A percentile compares a stretch with the other conserved stretches of the same genome.
Conservation (phyloP, 805 yeast species). For the Pichia nakasei region DNA sequence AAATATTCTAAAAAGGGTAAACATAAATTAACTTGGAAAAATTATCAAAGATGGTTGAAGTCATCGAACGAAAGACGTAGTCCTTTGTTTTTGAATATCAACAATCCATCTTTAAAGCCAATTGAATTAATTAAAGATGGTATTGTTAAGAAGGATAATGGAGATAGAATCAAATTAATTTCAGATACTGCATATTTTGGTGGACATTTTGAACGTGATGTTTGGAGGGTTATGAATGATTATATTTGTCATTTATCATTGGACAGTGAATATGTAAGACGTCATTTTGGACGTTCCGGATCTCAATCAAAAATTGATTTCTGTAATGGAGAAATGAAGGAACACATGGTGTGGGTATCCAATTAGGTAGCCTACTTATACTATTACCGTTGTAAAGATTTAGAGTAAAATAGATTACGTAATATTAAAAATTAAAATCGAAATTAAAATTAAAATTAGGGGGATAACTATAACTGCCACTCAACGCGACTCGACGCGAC, state of each 20-base stretch:
- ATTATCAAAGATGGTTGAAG: conserved; percentile 14
- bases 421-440: too few relatives aligned
- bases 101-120: conserved; percentile 25
- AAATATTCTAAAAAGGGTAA: conserved; percentile 14
- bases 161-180: conserved; percentile 24
- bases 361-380: too few relatives aligned
- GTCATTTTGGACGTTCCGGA: conserved; percentile 17
- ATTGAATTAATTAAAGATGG: conserved; percentile 23
- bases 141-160: conserved; percentile 25
- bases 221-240: conserved; percentile 27
- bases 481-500: too few relatives aligned
- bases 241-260: conserved; percentile 23
- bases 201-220: conserved; percentile 16
- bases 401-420: too few relatives aligned
- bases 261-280: conserved; percentile 20
- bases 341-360: conserved; percentile 23
- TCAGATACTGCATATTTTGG: conserved; percentile 17
- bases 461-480: too few relatives aligned
- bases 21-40: conserved; percentile 12
- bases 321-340: conserved; percentile 20
- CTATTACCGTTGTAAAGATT: too few relatives aligned
- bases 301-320: conserved; percentile 14
- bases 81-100: conserved; percentile 25
- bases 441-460: too few relatives aligned
- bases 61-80: conserved; percentile 21